phyloP scores from a whole-genome alignment of 176 grass and related monocot genomes.

The Aegilops sharonensis region DNA sequence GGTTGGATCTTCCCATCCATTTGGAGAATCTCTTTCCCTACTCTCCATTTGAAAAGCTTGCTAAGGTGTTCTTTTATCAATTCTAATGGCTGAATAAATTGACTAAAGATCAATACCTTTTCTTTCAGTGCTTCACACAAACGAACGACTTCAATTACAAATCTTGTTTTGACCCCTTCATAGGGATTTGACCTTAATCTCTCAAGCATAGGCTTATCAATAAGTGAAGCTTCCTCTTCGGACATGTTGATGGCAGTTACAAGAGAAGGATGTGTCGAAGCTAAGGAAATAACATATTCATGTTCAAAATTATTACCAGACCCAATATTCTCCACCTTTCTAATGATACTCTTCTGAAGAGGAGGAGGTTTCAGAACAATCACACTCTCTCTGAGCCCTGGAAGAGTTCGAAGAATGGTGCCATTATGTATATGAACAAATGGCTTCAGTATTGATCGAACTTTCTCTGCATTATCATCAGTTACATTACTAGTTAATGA shows the following conservation, averaged over 20 bases:
- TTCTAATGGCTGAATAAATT: constrained; percentile 76
- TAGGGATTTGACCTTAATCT: constrained; percentile 61
- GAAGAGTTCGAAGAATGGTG: constrained; percentile 81
- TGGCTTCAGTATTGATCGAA: constrained; percentile 78
- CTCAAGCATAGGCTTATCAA: constrained; percentile 54
- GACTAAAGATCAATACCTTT: constrained; percentile 92
- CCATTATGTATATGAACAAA: constrained; percentile 94
- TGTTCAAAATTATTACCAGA: constrained; percentile 69
- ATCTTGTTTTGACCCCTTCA: constrained; percentile 89
- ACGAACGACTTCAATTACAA: constrained; percentile 80
- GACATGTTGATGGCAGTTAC: constrained; percentile 66
- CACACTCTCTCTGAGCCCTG: constrained; percentile 72
- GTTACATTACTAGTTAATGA: constrained; percentile 82
- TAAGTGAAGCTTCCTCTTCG: constrained; percentile 56
- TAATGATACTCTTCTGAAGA: constrained; percentile 69
- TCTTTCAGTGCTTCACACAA: constrained; percentile 67
- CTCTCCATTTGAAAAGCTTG: constrained; percentile 70
- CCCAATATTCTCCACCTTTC: constrained; percentile 80
- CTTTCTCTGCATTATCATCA: constrained; percentile 82
- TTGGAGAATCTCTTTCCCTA: constrained; percentile 81
- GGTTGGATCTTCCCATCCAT: constrained; percentile 79
- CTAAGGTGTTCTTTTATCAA: constrained; percentile 71
- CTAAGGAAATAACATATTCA: constrained; percentile 71
- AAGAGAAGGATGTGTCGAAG: constrained; percentile 84
- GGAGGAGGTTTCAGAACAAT: constrained; percentile 58